Evolutionary conservation across 176 grass and related monocot genomes (phyloP), one percentile per base, ranked within the genome.

Genomic region (Secale cereale): DNA sequence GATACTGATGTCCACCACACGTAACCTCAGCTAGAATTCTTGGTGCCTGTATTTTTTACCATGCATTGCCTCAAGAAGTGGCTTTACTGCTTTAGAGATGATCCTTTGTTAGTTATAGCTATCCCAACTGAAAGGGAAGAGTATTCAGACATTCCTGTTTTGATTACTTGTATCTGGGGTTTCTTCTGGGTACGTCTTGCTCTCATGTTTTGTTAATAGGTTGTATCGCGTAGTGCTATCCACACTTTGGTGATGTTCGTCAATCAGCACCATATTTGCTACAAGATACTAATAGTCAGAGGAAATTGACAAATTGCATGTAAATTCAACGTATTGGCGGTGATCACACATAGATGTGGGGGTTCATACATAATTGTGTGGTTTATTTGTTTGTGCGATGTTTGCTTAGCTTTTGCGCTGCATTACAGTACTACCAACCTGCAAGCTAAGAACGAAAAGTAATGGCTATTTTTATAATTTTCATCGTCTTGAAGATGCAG

Each of bases 61-160:
- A 63, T 63, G 36, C 36, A 41, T 79, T 79, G 33, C 77, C 77
- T 40, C 33, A 62, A 40, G 15, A 40, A 78, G 56, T 16, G 35
- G 37, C 32, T 30, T 61, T 40, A 70, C 68, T 70, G 35, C 77
- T 79, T 63, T 79, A 79, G 77, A 79, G 59, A 43, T 29, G n/a
- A 79, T 64, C 28, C 23, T 79, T 79, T 29, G 31, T 59, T 14
- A 26, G 36, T 78, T 78, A 60, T 8, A 60, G 37, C 17, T 65
- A 64, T 29, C 25, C 77, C 15, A 79, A 29, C 35, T 41, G 14
- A 45, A 79, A 79, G 36, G 22, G 57, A 62, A 63, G 57, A 41
- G n/a, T 63, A 79, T 63, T 41, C 8, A 20, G n/a, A 17, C 14
- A 25, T 41, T 43, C 35, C 27, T 79, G 2, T 14, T 29, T 28